Evolutionary conservation across 208 protist genomes (phyloP).

Genomic region (Borovskyia barvae): DNA sequence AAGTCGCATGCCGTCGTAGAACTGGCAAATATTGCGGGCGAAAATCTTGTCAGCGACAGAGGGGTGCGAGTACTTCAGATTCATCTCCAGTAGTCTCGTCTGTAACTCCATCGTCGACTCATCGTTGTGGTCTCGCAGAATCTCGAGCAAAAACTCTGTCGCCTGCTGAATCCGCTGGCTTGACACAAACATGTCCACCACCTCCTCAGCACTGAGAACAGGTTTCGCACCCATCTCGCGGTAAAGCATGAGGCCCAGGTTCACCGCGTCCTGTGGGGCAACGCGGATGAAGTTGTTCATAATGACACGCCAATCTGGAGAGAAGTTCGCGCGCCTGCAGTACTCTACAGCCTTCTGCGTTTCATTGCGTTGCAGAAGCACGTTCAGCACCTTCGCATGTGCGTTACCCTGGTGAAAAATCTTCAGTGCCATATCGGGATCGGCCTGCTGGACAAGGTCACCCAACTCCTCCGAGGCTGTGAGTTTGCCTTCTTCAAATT

Average conservation of each 20-base stretch:
- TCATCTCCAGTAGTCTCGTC: constrained; percentile 99
- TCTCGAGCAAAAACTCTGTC: constrained; percentile 97
- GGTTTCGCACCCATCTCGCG: constrained; percentile 71
- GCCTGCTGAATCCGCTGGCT: constrained; percentile 96
- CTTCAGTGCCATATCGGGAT: constrained; percentile 95
- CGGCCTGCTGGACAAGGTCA: constrained; percentile 91
- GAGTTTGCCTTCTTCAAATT: constrained; percentile 98
- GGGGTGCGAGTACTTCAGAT: constrained; percentile 96
- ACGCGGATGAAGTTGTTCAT: constrained; percentile 90
- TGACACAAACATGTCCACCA: constrained; percentile 96
- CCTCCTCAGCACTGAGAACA: constrained; percentile 79
- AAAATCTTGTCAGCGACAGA: constrained; percentile 99
- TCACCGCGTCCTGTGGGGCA: constrained; percentile 92
- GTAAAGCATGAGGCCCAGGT: constrained; percentile 93
- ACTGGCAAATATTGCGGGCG: constrained; percentile 93
- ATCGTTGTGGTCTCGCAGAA: constrained; percentile 91
- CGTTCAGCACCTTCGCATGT: constrained; percentile 94
- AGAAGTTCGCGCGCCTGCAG: constrained; percentile 95
- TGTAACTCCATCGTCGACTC: constrained; percentile 95
- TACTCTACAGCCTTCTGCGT: constrained; percentile 98
- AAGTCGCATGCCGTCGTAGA: constrained; percentile 97
- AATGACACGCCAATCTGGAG: constrained; percentile 95
- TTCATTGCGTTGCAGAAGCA: constrained; percentile 94
- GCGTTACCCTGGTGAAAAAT: constrained; percentile 96
- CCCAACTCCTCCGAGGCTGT: constrained; percentile 98